Base-by-base conservation (phyloP, 2,329 filamentous ascomycete genomes). In the Monosporascus sp. region DNA sequence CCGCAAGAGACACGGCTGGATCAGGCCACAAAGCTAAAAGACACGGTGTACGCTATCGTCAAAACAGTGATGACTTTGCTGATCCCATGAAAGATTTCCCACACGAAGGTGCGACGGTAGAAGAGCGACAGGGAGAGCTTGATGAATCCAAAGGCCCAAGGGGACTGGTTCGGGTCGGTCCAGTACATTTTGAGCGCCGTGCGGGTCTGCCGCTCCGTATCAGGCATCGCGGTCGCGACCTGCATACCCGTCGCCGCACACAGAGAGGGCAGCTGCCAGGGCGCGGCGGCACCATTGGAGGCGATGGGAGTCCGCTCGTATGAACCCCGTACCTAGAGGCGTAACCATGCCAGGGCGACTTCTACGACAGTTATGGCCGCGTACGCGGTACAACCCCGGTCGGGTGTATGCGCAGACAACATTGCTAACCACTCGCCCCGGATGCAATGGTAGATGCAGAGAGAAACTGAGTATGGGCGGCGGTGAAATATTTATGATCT, bases 111-210 rank as follows among this genome's bases (percentile, higher is more conserved):
- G 48, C 48, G 52, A 34, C 55, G 50, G 31, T 55, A 55, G 34
- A 55, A 55, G 36, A 57, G 53, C 14, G 50, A 52, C 7, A 57
- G 41, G 1, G 52, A 55, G 16, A 57, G 50, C 43, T 57, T 57
- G 52, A 57, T 53, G 9, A 55, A 22, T 5, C 52, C 55, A 19
- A 57, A 53, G 20, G 52, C 55, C 20, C 20, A 50, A 8, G 52
- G 34, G 48, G 52, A 49, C 2, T 55, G 26, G 26, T 55, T 41
- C 14, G 55, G 55, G 27, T 52, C 49, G 6, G 49, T 36, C 48
- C 55, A 55, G 45, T 57, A 52, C 36, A 51, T 52, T 24, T 57
- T 51, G 16, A 53, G 50, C 26, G 50, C 48, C 19, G 40, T 49
- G 37, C 48, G 49, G 7, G 38, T 50, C 22, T 36, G 44, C 36